phyloP scores from a whole-genome alignment of 345 rosid species.

The Eutrema heterophyllum region DNA sequence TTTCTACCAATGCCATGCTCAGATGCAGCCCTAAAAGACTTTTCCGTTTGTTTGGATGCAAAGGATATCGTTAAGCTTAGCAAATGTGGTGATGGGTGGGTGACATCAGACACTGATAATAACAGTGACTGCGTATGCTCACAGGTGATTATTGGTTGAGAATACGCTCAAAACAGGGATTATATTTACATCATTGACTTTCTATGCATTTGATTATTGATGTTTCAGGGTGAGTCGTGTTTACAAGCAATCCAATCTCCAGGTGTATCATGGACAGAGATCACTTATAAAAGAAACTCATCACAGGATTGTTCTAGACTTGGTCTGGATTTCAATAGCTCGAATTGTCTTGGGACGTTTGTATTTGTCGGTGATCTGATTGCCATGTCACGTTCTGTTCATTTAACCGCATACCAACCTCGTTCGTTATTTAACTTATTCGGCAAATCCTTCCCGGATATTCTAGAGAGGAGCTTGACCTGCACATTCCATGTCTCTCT shows the following conservation, averaged over 20 bases:
- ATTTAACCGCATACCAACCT: conserved; percentile 57
- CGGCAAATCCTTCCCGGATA: conserved; percentile 43
- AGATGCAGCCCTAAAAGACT: conserved; percentile 18
- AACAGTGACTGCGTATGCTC: conserved; percentile 52
- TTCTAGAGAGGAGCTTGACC: conserved; percentile 50
- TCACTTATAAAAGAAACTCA: conserved; percentile 49
- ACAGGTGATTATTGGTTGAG: conserved; percentile 36
- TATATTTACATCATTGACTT: background rate
- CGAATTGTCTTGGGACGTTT: conserved; percentile 65
- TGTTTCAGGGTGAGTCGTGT: conserved; percentile 59
- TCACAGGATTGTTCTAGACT: conserved; percentile 44
- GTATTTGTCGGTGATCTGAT: conserved; percentile 74
- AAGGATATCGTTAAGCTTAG: conserved; percentile 57
- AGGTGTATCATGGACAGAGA: conserved; percentile 68
- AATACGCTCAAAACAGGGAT: background rate
- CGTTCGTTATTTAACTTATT: conserved; percentile 41
- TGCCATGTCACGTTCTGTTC: conserved; percentile 56
- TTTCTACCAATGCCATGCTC: conserved; percentile 48
- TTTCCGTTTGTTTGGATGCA: conserved; percentile 56
- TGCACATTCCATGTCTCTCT: conserved; percentile 77
- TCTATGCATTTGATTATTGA: background rate
- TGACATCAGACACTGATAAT: conserved; percentile 22
- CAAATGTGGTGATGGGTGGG: conserved; percentile 63
- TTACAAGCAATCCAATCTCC: conserved; percentile 56
- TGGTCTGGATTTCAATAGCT: conserved; percentile 26